phyloP scores from a whole-genome alignment of 176 grass and related monocot genomes.

The Poa pratensis region DNA sequence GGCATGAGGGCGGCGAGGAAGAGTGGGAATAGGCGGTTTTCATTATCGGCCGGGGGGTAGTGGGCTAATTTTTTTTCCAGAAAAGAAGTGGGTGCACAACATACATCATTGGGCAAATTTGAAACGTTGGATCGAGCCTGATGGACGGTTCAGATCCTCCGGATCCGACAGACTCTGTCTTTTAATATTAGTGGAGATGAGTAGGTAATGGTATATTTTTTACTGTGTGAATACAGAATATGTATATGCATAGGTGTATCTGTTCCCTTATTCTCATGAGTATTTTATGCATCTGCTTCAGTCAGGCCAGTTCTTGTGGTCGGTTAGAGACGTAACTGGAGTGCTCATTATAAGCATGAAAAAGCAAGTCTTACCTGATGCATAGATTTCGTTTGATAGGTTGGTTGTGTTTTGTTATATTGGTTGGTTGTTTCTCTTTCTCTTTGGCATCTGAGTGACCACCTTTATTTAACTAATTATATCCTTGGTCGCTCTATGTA shows the following conservation, averaged over 20 bases:
- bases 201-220: not conserved
- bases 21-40: no score
- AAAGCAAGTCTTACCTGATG: not conserved
- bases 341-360: not conserved
- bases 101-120: no score
- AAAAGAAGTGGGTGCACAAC: no score
- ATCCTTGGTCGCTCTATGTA: not conserved
- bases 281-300: not conserved
- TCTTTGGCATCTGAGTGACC: not conserved
- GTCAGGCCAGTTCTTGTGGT: not conserved
- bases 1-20: no score
- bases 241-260: not conserved
- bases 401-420: not conserved
- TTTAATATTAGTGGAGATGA: no score
- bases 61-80: no score
- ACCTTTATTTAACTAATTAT: not conserved
- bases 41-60: no score
- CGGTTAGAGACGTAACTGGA: not conserved
- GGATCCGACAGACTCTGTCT: no score
- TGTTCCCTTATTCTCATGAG: not conserved
- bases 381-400: not conserved
- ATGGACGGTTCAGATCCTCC: no score
- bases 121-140: no score
- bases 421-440: not conserved
- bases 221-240: not conserved